Evolutionary conservation across 2,329 filamentous ascomycete genomes (phyloP), one percentile per base, ranked within the genome.

Genomic region (Trichoderma sp.): DNA sequence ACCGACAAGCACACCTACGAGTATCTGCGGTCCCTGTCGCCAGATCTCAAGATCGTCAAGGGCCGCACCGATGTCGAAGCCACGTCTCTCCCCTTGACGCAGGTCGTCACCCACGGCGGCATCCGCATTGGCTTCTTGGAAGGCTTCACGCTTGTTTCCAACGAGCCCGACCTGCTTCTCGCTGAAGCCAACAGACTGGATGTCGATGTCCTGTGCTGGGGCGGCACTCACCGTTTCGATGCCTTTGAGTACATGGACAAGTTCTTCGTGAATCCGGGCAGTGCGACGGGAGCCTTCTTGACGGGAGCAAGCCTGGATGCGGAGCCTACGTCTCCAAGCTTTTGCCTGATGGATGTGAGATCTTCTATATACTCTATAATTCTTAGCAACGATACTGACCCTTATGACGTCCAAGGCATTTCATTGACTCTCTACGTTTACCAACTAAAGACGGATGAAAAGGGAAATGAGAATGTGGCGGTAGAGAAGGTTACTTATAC

Each of bases 271-370:
- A 93, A 93, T 81, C 91, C 91, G 2, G 91, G 91, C 4, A 92
- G 89, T 80, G 91, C 91, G 29, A 93, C 91, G 6, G 91, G 91
- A 11, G 91, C 91, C 3, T 91, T 90, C 77, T 86, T 89, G 27
- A 89, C 88, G 1, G 88, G 89, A 24, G 92, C 89, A 88, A 86
- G 85, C 24, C 85, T 86, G 69, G 89, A 89, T 56, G 87, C 85
- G n/a, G 91, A 94, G 81, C 93, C 96, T 74, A 93, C 93, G 29
- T 92, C 92, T 75, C 96, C 96, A 31, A 98, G 95, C 83, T 98
- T 98, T 85, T 98, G 97, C 82, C 86, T 98, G 84, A 98, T 98
- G 96, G 96, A 98, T 89, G 95, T 98, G 84, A 87, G 95, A 93
- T 63, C 16, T 3, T 3, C 18, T 27, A 33, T 50, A 3, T 35